A percentile compares a stretch with the other conserved stretches of the same genome.
Evolutionary conservation across 805 yeast species (phyloP).

Genomic region (Schizosaccharomyces osmophilus): DNA sequence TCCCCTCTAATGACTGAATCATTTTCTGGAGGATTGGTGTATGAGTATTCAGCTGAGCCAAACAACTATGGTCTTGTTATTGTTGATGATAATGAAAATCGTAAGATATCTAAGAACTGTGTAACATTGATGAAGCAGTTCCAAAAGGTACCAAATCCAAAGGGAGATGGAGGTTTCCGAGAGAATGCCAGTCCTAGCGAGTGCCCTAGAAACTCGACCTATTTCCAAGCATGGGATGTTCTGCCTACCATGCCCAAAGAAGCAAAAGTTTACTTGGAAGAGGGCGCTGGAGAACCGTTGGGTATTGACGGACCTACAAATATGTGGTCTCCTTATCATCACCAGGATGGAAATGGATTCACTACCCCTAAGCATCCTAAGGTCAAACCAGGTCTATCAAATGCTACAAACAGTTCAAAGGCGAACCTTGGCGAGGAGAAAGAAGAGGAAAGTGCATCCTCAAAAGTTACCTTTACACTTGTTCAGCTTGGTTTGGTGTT

Average conservation of each 20-base stretch:
- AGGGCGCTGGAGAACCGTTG: conserved; percentile 17
- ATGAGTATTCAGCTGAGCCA: conserved; percentile 61
- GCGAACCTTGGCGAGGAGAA: not conserved
- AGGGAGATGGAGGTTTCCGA: conserved; percentile 7
- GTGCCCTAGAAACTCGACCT: conserved; percentile 12
- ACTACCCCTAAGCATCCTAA: not conserved
- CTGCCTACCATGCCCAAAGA: conserved; percentile 10
- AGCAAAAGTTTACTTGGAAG: conserved; percentile 14
- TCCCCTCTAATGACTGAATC: conserved; percentile 12
- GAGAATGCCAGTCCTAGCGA: conserved; percentile 6
- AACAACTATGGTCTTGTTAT: conserved; percentile 61
- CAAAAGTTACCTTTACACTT: not conserved
- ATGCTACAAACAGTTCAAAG: not conserved
- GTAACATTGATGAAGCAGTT: conserved; percentile 32
- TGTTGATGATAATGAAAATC: conserved; percentile 20
- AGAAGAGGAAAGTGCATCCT: not conserved
- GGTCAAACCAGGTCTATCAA: not conserved
- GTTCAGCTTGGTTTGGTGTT: too few relatives aligned
- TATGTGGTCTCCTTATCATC: not conserved
- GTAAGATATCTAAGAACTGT: conserved; percentile 34
- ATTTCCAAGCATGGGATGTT: conserved; percentile 10
- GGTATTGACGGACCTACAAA: conserved; percentile 14
- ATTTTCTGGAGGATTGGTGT: conserved; percentile 75
- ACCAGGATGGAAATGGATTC: not conserved
- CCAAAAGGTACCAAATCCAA: conserved; percentile 16